Conservation (phyloP, 1,139 yeast genomes). For the Diutina catenulata region DNA sequence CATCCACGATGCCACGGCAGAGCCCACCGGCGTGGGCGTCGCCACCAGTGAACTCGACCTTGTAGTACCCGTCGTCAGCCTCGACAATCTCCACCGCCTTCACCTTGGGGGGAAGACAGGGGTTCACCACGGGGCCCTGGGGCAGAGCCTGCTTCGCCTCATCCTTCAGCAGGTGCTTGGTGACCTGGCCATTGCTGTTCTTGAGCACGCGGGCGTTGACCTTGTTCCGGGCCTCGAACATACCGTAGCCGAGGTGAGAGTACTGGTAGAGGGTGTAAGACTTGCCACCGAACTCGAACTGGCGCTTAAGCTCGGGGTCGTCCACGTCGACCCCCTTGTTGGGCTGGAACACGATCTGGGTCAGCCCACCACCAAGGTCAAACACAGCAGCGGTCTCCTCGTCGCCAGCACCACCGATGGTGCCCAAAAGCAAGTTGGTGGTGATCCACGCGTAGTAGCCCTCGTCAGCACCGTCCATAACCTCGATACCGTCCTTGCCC, state of each 20-base stretch:
- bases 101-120: conserved; percentile 79
- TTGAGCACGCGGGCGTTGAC: conserved; percentile 52
- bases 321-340: conserved; percentile 48
- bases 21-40: conserved; percentile 40
- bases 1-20: conserved; percentile 78
- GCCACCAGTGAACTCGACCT: conserved; percentile 70
- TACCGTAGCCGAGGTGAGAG: conserved; percentile 91
- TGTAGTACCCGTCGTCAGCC: conserved; percentile 34
- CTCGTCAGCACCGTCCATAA: conserved; percentile 94
- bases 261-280: conserved; percentile 81
- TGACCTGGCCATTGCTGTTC: conserved; percentile 19
- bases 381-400: conserved; percentile 89
- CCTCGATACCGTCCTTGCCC: conserved; percentile 64
- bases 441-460: conserved; percentile 99
- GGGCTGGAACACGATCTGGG: conserved; percentile 97
- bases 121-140: conserved; percentile 42
- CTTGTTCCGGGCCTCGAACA: conserved; percentile 86
- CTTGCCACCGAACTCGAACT: conserved; percentile 68
- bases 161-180: conserved; percentile 23
- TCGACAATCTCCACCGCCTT: conserved; percentile 47
- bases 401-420: conserved; percentile 67
- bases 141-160: conserved; percentile 30
- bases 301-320: conserved; percentile 84
- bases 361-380: conserved; percentile 97
- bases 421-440: conserved; percentile 82